Base-by-base conservation (phyloP, 345 rosid genomes). In the Hibiscus trionum region DNA sequence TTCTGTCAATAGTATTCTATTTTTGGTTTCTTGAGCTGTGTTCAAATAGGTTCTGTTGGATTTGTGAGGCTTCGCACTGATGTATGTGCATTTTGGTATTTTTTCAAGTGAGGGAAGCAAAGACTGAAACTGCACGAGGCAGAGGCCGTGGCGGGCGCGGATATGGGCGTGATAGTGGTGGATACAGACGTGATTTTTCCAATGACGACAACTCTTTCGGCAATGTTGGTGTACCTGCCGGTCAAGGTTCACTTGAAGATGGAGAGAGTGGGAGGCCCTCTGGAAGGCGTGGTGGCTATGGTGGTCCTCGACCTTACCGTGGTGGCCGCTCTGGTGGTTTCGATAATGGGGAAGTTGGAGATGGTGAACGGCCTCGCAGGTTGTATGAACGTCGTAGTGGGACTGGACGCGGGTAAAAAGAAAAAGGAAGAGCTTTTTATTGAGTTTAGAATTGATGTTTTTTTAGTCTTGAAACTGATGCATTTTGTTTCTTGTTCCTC, bases 391-490 rank as follows among this genome's bases (percentile, higher is more conserved):
- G 99, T 8, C 97, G 44, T 77, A 95, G 97, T 53, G 97, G 97
- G 11, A 95, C 97, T 8, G 99, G 99, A 47, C 89, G 88, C 0
- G 92, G 99, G 99, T 95, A 66, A 72, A 88, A 63, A 80, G 56
- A 35, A 5, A 80, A 88, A 63, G 78, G 46, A 62, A 1, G 79
- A 56, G 69, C 75, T 49, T 61, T 8, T 58, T 2, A 0, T 57
- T 19, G 8, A 42, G 10, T 59, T 24, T 15, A 14, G 4, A n/a
- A n/a, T 44, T 55, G 33, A 12, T 17, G 47, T 7, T 52, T 9
- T 19, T 31, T 7, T 33, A 27, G 0, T 44, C 66, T 62, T 27
- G 10, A 31, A 46, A 44, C 63, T 66, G 9, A 46, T 59, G 44
- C 24, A 33, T 56, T 63, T 10, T 14, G 46, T 73, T 71, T 44